Evolutionary conservation across 2,329 filamentous ascomycete genomes (phyloP).

Genomic region (Erysiphe pulchra): DNA sequence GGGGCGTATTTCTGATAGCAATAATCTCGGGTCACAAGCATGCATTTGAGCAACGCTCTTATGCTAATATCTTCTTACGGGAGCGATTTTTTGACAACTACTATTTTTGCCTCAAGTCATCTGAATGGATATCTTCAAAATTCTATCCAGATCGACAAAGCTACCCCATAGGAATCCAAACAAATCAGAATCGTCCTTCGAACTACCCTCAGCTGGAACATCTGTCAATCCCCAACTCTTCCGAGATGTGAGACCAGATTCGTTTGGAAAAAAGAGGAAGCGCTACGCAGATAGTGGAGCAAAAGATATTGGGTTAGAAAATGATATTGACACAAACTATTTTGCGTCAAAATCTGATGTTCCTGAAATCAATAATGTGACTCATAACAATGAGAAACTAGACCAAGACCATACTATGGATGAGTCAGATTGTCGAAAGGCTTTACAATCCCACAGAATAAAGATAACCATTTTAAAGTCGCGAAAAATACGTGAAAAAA

Average conservation of each 20-base stretch:
- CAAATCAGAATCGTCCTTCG: constrained; percentile 9
- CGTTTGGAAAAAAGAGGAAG: constrained; percentile 29
- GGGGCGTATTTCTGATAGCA: too few species aligned
- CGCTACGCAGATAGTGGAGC: constrained; percentile 15
- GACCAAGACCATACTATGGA: constrained; percentile 19
- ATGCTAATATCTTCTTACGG: too few species aligned
- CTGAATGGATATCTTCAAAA: constrained; percentile 36
- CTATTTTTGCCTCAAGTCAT: too few species aligned
- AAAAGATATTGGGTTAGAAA: constrained; percentile 14
- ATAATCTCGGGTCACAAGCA: too few species aligned
- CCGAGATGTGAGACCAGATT: constrained; percentile 23
- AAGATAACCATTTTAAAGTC: constrained; percentile 57
- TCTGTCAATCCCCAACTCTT: constrained; percentile 43
- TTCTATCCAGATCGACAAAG: constrained; percentile 46
- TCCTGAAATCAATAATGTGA: constrained; percentile 5
- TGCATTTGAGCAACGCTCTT: too few species aligned
- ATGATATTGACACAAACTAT: constrained; percentile 22
- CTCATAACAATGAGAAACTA: neutral
- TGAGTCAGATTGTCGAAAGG: constrained; percentile 44
- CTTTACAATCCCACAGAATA: constrained; percentile 57
- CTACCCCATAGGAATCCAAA: constrained; percentile 14
- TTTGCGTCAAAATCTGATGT: constrained; percentile 23
- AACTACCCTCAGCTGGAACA: constrained; percentile 38
- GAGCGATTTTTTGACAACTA: too few species aligned
- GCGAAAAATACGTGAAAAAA: constrained; percentile 15